Evolutionary conservation across 345 rosid genomes (phyloP).

Genomic region (Corymbia maculata): DNA sequence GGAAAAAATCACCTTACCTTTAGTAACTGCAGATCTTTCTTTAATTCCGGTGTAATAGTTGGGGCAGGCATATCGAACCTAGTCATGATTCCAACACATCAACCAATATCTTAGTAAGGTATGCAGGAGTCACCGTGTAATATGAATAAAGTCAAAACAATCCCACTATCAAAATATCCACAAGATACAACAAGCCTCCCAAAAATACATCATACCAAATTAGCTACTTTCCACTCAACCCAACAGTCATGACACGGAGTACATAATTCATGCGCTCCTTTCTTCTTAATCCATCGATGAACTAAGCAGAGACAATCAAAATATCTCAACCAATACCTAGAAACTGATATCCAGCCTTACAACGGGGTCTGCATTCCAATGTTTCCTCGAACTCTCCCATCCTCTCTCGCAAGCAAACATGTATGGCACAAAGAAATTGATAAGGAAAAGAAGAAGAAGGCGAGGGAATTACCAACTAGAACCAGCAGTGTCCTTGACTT

Average conservation of each 20-base stretch:
- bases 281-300: not conserved
- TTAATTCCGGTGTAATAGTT: conserved; percentile 74
- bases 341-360: not conserved
- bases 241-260: not conserved
- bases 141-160: not conserved
- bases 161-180: not conserved
- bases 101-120: not conserved
- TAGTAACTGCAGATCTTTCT: conserved; percentile 82
- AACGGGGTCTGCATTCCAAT: not conserved
- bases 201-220: not conserved
- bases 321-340: not conserved
- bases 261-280: not conserved
- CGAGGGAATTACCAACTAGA: conserved; percentile 37
- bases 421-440: not conserved
- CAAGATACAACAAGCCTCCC: not conserved
- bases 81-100: not conserved
- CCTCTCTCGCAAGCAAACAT: not conserved
- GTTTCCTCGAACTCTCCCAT: not conserved
- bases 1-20: conserved; percentile 32
- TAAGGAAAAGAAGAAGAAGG: not conserved
- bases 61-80: conserved; percentile 99
- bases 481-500: conserved; percentile 66
- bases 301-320: not conserved
- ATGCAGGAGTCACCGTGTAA: not conserved
- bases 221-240: not conserved